These are phyloP conservation scores for Fusarium buharicum DNA, from an alignment of 2,329 filamentous ascomycete species.

Conservation along the genomic window DNA sequence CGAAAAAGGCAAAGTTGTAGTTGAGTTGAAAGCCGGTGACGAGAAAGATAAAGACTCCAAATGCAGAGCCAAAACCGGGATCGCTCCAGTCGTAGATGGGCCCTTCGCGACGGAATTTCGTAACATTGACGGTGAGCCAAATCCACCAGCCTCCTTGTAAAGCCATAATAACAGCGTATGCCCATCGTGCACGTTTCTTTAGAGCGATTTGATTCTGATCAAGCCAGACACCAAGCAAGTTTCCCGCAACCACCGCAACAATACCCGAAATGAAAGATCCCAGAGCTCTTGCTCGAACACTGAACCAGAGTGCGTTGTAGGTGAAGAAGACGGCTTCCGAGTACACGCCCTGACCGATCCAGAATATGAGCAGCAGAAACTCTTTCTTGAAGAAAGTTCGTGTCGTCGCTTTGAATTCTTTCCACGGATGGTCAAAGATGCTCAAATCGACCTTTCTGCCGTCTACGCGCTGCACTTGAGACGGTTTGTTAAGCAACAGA, in stretches of 20 bases:
- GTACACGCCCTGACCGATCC: conserved; percentile 74
- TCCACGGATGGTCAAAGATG: conserved; percentile 63
- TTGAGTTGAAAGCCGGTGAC: conserved; percentile 76
- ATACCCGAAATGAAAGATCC: conserved; percentile 75
- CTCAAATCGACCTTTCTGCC: conserved; percentile 66
- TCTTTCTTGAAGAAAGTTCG: conserved; percentile 67
- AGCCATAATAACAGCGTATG: conserved; percentile 62
- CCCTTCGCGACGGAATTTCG: conserved; percentile 63
- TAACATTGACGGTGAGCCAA: conserved; percentile 72
- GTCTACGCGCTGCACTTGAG: conserved; percentile 69
- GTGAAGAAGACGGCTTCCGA: conserved; percentile 68
- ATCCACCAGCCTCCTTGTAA: conserved; percentile 75
- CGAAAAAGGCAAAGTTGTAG: conserved; percentile 76
- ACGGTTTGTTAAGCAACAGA: conserved; percentile 66
- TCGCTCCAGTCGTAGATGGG: conserved; percentile 73
- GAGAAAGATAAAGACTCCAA: conserved; percentile 72
- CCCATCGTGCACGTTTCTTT: conserved; percentile 61
- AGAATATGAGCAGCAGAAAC: conserved; percentile 69
- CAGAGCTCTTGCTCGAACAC: conserved; percentile 68
- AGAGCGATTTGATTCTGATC: conserved; percentile 64
- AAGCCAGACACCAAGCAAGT: conserved; percentile 69
- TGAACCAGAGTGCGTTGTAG: conserved; percentile 66
- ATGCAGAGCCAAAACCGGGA: conserved; percentile 69
- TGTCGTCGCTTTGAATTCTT: conserved; percentile 66
- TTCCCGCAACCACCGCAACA: conserved; percentile 69